These are phyloP conservation scores for Castanospermum australe DNA, from an alignment of 306 rosid species.

Conservation along the genomic window DNA sequence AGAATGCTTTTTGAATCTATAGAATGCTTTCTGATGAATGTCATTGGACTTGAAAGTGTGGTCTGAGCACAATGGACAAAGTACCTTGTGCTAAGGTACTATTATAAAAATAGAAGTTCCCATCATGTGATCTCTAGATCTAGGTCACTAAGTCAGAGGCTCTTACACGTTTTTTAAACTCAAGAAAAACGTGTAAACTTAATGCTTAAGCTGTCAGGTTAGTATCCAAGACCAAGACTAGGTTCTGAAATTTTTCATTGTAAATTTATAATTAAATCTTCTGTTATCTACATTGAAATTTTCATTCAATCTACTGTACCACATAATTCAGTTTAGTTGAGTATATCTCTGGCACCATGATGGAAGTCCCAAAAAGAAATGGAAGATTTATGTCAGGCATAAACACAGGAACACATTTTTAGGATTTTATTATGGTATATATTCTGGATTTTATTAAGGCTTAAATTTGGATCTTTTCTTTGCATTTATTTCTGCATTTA, in stretches of 20 bases:
- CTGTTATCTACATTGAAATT: neutral
- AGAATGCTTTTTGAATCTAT: neutral
- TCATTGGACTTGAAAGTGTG: conserved; percentile 1
- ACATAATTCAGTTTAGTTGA: neutral
- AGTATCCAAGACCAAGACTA: neutral
- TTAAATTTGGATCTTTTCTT: neutral
- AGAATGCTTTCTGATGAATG: conserved; percentile 12
- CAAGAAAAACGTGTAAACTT: neutral
- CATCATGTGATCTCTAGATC: neutral
- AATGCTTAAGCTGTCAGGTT: neutral
- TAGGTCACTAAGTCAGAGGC: neutral
- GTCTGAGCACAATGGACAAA: neutral
- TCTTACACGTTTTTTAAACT: neutral
- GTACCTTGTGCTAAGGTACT: neutral
- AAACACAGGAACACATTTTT: neutral
- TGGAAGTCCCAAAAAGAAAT: neutral
- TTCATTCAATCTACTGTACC: neutral
- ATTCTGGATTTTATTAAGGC: neutral
- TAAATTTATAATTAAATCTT: neutral
- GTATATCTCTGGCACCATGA: neutral
- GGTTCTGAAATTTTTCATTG: neutral
- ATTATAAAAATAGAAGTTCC: neutral
- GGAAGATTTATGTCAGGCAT: neutral
- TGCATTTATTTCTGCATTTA: neutral
- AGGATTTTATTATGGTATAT: neutral